Conservation (phyloP, 768 basidiomycete species). For the Tulasnella sp. region DNA sequence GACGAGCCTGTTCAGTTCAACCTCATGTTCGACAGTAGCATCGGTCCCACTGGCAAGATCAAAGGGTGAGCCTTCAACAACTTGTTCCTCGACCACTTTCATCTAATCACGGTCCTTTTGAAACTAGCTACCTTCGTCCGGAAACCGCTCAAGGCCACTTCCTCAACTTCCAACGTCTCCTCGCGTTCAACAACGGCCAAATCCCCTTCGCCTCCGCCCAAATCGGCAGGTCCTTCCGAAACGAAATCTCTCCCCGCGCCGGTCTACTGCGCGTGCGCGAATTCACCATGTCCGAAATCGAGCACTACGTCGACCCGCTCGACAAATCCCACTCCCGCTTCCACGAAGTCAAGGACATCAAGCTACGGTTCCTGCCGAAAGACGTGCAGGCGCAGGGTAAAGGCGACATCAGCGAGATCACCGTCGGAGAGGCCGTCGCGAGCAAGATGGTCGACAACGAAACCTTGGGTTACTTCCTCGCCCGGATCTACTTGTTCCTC, state of each 20-base stretch:
- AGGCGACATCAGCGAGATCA: slow-evolving; percentile 60
- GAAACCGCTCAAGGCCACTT: slow-evolving; percentile 99
- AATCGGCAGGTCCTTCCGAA: slow-evolving; percentile 93
- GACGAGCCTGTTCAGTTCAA: slow-evolving; percentile 94
- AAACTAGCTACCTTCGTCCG: slow-evolving; percentile 80
- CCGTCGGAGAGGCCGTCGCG: slow-evolving; percentile 84
- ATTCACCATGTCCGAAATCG: slow-evolving; percentile 99
- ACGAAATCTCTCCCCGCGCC: slow-evolving; percentile 96
- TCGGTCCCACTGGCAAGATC: slow-evolving; percentile 95
- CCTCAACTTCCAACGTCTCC: slow-evolving; percentile 93
- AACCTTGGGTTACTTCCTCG: slow-evolving; percentile 96
- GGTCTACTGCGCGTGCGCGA: slow-evolving; percentile 96
- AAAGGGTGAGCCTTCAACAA: slow-evolving; percentile 61
- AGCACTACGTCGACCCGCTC: slow-evolving; percentile 94
- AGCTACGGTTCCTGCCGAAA: slow-evolving; percentile 73
- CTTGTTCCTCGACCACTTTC: not conserved
- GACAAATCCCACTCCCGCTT: slow-evolving; percentile 89
- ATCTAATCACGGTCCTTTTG: not conserved
- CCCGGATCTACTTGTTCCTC: slow-evolving; percentile 85
- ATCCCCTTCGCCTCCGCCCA: slow-evolving; percentile 97
- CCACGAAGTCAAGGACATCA: slow-evolving; percentile 69
- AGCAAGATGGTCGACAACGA: slow-evolving; percentile 89
- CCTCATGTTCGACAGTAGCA: slow-evolving; percentile 96
- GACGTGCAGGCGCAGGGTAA: slow-evolving; percentile 74
- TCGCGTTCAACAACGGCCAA: slow-evolving; percentile 97